A percentile compares a stretch with the other conserved stretches of the same genome.
phyloP scores from a whole-genome alignment of 108 stramenopile species.

The Nitzschia inconspicua region DNA sequence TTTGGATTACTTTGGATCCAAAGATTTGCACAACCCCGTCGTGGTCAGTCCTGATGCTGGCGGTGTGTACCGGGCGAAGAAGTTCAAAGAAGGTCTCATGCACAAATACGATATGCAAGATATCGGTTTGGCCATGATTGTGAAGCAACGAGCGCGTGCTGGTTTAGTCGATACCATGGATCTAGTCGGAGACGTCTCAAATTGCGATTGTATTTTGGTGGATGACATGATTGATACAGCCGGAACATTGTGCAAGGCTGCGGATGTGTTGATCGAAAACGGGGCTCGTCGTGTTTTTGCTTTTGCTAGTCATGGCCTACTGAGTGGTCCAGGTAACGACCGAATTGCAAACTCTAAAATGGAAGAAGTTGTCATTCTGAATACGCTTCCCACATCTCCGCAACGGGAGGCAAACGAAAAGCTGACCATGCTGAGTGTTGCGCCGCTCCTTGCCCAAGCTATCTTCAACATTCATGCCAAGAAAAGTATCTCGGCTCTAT shows the following conservation, averaged over 20 bases:
- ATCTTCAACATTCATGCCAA: conserved; percentile 99
- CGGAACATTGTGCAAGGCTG: conserved; percentile 98
- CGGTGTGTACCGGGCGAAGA: conserved; percentile 99
- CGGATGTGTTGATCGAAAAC: conserved; percentile 89
- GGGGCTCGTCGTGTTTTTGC: conserved; percentile 98
- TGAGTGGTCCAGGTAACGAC: conserved; percentile 96
- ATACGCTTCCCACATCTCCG: conserved; percentile 87
- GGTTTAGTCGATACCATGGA: conserved; percentile 96
- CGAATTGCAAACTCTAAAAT: conserved; percentile 93
- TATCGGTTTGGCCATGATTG: conserved; percentile 99
- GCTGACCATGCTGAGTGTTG: conserved; percentile 93
- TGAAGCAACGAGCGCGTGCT: conserved; percentile 98
- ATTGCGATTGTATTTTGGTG: conserved; percentile 98
- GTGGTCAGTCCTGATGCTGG: conserved; percentile 99
- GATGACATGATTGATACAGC: conserved; percentile 99
- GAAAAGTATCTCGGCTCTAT: conserved; percentile 98
- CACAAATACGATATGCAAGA: conserved; percentile 95
- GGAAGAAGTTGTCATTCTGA: conserved; percentile 93
- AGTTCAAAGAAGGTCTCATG: conserved; percentile 96
- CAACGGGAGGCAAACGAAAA: conserved; percentile 89
- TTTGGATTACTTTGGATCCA: conserved; percentile 97
- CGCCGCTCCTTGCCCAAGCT: conserved; percentile 95
- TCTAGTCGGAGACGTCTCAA: conserved; percentile 97
- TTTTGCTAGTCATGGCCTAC: conserved; percentile 97
- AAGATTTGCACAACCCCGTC: conserved; percentile 98